Evolutionary conservation across 768 basidiomycete species (phyloP), one percentile per base, ranked within the genome.

Genomic region (Rubroboletus pulcherrimus): DNA sequence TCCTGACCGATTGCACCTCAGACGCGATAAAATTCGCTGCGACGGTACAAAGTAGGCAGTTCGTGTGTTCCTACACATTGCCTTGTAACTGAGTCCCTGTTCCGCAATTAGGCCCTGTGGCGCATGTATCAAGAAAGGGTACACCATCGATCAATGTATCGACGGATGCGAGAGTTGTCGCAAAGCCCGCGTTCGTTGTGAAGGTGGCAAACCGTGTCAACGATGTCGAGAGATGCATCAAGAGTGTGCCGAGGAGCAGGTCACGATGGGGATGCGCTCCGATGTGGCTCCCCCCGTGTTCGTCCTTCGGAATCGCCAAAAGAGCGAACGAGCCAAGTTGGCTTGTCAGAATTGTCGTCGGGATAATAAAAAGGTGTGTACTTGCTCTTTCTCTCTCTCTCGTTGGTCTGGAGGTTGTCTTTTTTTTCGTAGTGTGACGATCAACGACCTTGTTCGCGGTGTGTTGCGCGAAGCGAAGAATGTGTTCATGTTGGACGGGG

Each of bases 141-240:
- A 78, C 62, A 58, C 67, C 31, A 68, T 75, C 45, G 76, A 81
- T 58, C 78, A 80, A 61, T 86, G 85, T 60, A 74, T 79, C 38
- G 81, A 84, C 59, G 85, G 85, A 2, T 86, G 85, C 60, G 81
- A 83, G 61, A 71, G 75, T 29, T 86, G 85, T 60, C 75, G 85
- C 52, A 74, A 77, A 34, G 76, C 78, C 61, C 74, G 78, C 37
- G 61, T 82, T 33, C 77, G 73, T 0, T 77, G 75, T 29, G 72
- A 76, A 39, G 75, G 70, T 12, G 75, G 73, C 1, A 66, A 65
- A 26, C 73, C 76, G 5, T 76, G 75, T 50, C 59, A 62, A 30
- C 66, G 74, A 38, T 75, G 74, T 56, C 58, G 64, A 39, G 69
- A 71, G 5, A 52, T 71, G 55, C 66, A 69, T 17, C 68, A 75